A percentile compares a stretch with the other conserved stretches of the same genome.
phyloP scores from a whole-genome alignment of 768 basidiomycete genomes.

The Russula earlei region DNA sequence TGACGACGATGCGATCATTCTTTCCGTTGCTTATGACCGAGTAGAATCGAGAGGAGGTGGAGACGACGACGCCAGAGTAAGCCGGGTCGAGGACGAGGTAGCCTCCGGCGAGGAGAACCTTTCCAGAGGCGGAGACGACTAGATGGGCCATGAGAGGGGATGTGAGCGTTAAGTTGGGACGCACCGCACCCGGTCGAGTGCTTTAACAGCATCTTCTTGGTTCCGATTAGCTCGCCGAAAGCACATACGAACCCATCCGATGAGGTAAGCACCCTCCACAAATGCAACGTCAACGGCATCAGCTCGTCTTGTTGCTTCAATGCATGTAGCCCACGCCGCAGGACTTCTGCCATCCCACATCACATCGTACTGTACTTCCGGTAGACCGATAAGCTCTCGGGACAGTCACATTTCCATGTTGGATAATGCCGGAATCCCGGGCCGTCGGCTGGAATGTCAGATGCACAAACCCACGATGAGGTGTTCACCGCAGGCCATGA shows the following conservation, averaged over 20 bases:
- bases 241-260: too few species aligned
- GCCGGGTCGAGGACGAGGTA: constrained; percentile 90
- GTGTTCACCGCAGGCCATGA: constrained; percentile 27
- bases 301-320: not conserved
- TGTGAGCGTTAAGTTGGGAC: not conserved
- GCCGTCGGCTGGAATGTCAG: too few species aligned
- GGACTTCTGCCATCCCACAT: not conserved
- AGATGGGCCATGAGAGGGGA: constrained; percentile 33
- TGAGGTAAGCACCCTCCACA: not conserved
- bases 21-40: constrained; percentile 48
- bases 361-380: too few species aligned
- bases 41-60: constrained; percentile 92
- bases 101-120: constrained; percentile 91
- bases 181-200: not conserved
- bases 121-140: constrained; percentile 85
- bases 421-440: too few species aligned
- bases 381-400: too few species aligned
- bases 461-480: too few species aligned
- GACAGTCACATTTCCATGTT: not conserved
- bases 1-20: constrained; percentile 50
- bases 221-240: constrained; percentile 9
- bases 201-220: not conserved
- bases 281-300: not conserved
- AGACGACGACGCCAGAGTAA: constrained; percentile 81
- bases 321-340: not conserved